Base-by-base conservation (phyloP, 148 eudicot species). In the Camellia lanceoleosa region DNA sequence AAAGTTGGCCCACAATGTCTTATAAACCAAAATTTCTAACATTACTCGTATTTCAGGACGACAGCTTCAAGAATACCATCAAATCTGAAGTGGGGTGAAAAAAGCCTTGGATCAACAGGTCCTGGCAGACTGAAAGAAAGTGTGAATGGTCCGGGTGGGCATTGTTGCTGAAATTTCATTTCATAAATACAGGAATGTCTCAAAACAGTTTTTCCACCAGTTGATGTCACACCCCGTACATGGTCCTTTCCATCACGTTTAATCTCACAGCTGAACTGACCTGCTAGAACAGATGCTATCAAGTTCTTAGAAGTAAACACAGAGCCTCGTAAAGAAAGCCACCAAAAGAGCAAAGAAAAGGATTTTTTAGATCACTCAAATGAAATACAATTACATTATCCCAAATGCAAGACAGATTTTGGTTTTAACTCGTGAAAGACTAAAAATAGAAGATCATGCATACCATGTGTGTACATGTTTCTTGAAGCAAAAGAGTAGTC, bases 181-280 rank as follows among this genome's bases (percentile, higher is more conserved):
- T 84, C 83, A 70, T 72, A 89, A 5, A 86, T 84, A 7, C 91
- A 88, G 71, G 86, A 83, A 83, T 84, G 79, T 71, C 84, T 87
- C 5, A 63, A 43, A 19, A 89, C 85, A 18, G 84, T 86, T 77
- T 42, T 81, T 67, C 80, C 88, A 61, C 91, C 91, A 7, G 91
- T 86, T 52, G 88, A 77, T 30, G 91, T 89, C 77, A 83, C 85
- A 8, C 91, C 91, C 7, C 71, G 89, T 67, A 95, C 71, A 75
- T 80, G 87, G 65, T 91, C 92, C 85, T 82, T 91, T 51, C 98
- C 98, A 76, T 90, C 89, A 13, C 85, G 87, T 60, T 93, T 91
- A 71, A 95, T 87, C 84, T 93, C 97, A 82, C 94, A 90, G 86
- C 85, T 91, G 64, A 95, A 86, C 47, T 87, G 88, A 87, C 96